These are phyloP conservation scores for Aspergillus sp. DNA, from an alignment of 2,329 filamentous ascomycete genomes.

Conservation along the genomic window DNA sequence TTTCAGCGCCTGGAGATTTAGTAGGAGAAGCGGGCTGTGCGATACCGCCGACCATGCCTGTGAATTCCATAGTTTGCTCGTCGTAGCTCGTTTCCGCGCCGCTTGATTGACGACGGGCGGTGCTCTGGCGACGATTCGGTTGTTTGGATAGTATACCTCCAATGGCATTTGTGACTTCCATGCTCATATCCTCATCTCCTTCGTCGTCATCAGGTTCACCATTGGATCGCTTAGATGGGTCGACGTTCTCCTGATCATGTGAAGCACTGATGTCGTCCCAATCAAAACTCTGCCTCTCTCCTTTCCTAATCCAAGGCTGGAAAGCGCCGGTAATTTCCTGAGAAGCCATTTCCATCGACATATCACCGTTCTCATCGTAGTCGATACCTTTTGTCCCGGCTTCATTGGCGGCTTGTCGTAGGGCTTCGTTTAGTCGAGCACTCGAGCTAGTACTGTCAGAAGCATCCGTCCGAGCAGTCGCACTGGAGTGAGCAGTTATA, in stretches of 20 bases:
- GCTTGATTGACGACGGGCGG: constrained; percentile 36
- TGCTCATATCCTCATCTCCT: constrained; percentile 66
- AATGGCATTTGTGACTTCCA: constrained; percentile 83
- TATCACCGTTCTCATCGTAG: constrained; percentile 54
- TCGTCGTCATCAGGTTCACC: constrained; percentile 33
- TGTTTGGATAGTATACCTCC: constrained; percentile 62
- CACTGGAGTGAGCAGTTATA: constrained; percentile 59
- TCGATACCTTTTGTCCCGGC: constrained; percentile 66
- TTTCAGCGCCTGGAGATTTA: constrained; percentile 20
- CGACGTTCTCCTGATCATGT: constrained; percentile 40
- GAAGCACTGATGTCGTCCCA: constrained; percentile 35
- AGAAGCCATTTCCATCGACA: constrained; percentile 71
- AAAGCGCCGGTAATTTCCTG: constrained; percentile 47
- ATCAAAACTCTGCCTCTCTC: constrained; percentile 34
- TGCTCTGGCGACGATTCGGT: constrained; percentile 23
- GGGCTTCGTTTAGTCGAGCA: constrained; percentile 64
- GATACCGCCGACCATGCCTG: constrained; percentile 37
- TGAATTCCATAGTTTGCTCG: constrained; percentile 43
- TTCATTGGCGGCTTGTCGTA: constrained; percentile 64
- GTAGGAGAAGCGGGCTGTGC: constrained; percentile 18
- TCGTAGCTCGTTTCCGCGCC: constrained; percentile 39
- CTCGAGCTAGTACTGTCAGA: constrained; percentile 54
- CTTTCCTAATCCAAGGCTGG: constrained; percentile 41
- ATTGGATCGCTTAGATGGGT: constrained; percentile 21
- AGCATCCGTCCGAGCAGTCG: constrained; percentile 51